Evolutionary conservation across 345 rosid species (phyloP), one percentile per base, ranked within the genome.

Genomic region (Lepidium sativum): DNA sequence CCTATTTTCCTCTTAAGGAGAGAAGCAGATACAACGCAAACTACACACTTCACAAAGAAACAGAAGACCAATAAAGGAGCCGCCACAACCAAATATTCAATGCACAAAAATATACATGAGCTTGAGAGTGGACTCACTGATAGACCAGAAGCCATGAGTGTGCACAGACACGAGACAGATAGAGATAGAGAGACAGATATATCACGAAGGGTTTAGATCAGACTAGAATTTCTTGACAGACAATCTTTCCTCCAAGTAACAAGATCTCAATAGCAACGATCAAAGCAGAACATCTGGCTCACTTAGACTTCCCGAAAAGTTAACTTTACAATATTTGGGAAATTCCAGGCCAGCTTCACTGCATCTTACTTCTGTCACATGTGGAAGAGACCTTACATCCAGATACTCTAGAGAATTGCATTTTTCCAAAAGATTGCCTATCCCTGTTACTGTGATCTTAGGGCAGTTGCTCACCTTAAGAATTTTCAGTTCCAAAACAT

Each of bases 381-480:
- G 80, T 2, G 90, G 88, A 78, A 96, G 89, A 55, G 97, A 87
- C 73, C 97, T 79, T 52, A 92, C 92, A 67, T 89, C 97, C 60
- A 92, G 77, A 73, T 87, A 89, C 66, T 87, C 85, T 62, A 86
- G 59, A 48, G 83, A 73, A 38, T 23, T 65, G 75, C 94, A 89
- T 60, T 79, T 85, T 48, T 75, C 84, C 82, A 94, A 79, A 50
- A 94, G 83, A 76, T 81, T 65, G 68, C 82, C 69, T 50, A 94
- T 65, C 43, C 92, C 99, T 16, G 70, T 67, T 18, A 86, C 86
- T 2, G 92, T 82, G 53, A 94, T 82, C 70, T 80, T 82, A 1
- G 84, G 80, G 43, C 99, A 92, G 76, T 84, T 86, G 53, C 90
- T 82, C 60, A 86, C 79, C 75, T 86, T 89, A 55, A 89, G 61